Conservation (phyloP, 2,329 filamentous ascomycete species). For the Clonostachys byssicola region DNA sequence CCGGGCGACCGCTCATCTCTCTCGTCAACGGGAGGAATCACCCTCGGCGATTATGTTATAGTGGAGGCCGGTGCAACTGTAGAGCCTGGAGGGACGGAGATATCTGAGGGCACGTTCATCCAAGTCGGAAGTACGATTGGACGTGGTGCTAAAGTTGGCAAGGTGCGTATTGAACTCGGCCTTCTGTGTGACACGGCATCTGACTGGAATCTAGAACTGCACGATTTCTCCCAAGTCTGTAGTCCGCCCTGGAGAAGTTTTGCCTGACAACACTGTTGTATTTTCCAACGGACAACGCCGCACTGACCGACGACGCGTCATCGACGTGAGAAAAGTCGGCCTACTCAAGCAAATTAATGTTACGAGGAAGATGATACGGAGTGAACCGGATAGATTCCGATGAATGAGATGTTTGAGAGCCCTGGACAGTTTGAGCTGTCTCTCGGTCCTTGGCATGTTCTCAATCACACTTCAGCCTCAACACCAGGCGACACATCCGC, state of each 20-base stretch:
- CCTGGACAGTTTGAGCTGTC: no score
- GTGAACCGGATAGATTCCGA: slow-evolving; percentile 14
- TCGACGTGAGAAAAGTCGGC: slow-evolving; percentile 59
- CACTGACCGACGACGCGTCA: slow-evolving; percentile 54
- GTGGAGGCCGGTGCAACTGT: slow-evolving; percentile 56
- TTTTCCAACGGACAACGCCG: slow-evolving; percentile 60
- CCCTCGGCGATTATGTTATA: slow-evolving; percentile 56
- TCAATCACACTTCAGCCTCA: no score
- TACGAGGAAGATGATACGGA: slow-evolving; percentile 61
- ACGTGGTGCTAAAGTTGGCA: slow-evolving; percentile 57
- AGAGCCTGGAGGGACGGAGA: slow-evolving; percentile 57
- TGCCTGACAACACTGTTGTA: slow-evolving; percentile 66
- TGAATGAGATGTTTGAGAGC: neutral
- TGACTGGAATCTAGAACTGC: slow-evolving; percentile 47
- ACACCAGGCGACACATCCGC: no score
- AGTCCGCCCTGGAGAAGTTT: slow-evolving; percentile 49
- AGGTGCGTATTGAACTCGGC: slow-evolving; percentile 36
- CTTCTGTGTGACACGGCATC: no score
- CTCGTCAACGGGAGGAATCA: slow-evolving; percentile 40
- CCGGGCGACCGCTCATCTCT: slow-evolving; percentile 5
- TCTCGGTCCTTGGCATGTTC: no score
- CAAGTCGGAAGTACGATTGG: slow-evolving; percentile 59
- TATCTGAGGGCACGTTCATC: slow-evolving; percentile 56
- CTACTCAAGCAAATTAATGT: slow-evolving; percentile 66
- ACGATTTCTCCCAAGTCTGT: slow-evolving; percentile 64